Percentiles rank a stretch among this genome's conserved stretches.
These are phyloP conservation scores for Xylaria sp. DNA, from an alignment of 2,329 filamentous ascomycete species.

Conservation along the genomic window DNA sequence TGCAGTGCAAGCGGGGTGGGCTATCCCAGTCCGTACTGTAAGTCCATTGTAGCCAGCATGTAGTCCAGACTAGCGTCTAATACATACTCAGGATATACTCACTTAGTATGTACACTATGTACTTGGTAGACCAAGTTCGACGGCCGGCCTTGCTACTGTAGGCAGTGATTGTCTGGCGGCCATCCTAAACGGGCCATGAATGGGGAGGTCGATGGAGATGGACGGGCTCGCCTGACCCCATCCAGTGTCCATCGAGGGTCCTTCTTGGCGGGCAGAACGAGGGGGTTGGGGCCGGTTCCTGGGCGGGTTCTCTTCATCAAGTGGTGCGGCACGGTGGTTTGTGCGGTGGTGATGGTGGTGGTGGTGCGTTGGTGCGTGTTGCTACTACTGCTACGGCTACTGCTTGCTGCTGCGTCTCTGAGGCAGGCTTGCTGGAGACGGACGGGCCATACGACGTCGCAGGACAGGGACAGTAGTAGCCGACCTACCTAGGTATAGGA, in stretches of 20 bases:
- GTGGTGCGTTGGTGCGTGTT: neutral
- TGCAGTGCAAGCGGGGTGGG: constrained; percentile 22
- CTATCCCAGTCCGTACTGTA: neutral
- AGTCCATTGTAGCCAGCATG: neutral
- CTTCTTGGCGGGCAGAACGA: constrained; percentile 36
- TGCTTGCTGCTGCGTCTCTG: constrained; percentile 1
- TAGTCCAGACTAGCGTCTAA: neutral
- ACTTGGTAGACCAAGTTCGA: neutral
- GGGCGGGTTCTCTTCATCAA: constrained; percentile 12
- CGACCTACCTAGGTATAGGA: constrained; percentile 13
- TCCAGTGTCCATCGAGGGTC: constrained; percentile 1
- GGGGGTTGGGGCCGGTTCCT: constrained; percentile 32
- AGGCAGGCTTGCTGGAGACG: constrained; percentile 15
- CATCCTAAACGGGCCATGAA: constrained; percentile 30
- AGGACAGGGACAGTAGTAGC: constrained; percentile 24
- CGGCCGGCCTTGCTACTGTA: constrained; percentile 2
- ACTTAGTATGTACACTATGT: too few relatives aligned
- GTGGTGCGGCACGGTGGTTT: neutral
- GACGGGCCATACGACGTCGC: constrained; percentile 28
- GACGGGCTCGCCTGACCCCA: constrained; percentile 35
- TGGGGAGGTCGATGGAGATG: constrained; percentile 31
- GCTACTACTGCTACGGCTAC: too few relatives aligned
- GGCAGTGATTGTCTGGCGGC: constrained; percentile 19
- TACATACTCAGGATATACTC: too few relatives aligned
- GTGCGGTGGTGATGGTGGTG: neutral